Evolutionary conservation across 371 early-diverging fungal genomes (phyloP).

Genomic region (Circinella minor): DNA sequence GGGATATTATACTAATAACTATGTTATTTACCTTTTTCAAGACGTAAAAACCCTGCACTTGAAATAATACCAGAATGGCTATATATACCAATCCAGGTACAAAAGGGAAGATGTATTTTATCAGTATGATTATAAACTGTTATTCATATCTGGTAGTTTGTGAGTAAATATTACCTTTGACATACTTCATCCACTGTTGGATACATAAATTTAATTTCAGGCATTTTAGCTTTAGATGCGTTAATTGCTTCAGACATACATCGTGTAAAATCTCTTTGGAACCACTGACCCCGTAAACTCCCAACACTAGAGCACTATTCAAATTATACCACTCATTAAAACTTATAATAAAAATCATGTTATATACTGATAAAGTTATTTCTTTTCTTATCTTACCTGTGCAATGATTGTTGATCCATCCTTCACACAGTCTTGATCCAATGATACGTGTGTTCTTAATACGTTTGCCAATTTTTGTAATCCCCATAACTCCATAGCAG

Average conservation of each 20-base stretch:
- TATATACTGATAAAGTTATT: neutral
- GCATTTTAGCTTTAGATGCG: neutral
- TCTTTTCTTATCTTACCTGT: constrained; percentile 34
- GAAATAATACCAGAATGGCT: constrained; percentile 26
- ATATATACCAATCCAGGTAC: neutral
- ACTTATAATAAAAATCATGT: neutral
- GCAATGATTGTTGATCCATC: constrained; percentile 39
- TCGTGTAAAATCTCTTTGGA: constrained; percentile 29
- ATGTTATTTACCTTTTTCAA: constrained; percentile 22
- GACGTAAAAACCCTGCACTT: constrained; percentile 31
- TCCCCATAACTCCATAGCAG: constrained; percentile 53
- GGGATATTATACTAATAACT: too few relatives aligned
- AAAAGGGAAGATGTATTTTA: too few relatives aligned
- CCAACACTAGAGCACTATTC: constrained; percentile 66
- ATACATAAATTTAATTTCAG: constrained; percentile 49
- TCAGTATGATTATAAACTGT: too few relatives aligned
- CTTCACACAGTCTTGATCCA: constrained; percentile 26
- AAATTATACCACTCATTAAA: neutral
- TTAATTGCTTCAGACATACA: constrained; percentile 22
- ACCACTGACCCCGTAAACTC: constrained; percentile 53
- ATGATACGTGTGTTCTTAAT: constrained; percentile 37
- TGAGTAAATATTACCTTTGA: constrained; percentile 40
- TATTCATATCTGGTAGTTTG: too few relatives aligned
- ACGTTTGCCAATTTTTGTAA: constrained; percentile 44
- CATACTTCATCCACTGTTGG: constrained; percentile 67